These are phyloP conservation scores for Raffaelea albimanens DNA, from an alignment of 2,329 filamentous ascomycete species.

Conservation along the genomic window DNA sequence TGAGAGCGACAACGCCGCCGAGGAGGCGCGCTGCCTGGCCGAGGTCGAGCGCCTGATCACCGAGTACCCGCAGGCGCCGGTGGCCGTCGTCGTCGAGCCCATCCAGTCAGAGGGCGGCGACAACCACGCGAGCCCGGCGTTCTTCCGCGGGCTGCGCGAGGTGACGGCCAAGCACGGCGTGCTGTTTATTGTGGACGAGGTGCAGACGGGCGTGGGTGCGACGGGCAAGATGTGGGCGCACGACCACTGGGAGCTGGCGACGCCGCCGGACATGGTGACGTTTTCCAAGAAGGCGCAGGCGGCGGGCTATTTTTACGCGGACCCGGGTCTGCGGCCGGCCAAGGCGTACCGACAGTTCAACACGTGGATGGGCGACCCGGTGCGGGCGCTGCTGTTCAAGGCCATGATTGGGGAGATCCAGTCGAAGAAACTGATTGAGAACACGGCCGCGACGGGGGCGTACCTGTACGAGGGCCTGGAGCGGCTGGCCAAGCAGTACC, in stretches of 20 bases:
- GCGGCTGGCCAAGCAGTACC: slow-evolving; percentile 59
- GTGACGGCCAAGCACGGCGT: slow-evolving; percentile 69
- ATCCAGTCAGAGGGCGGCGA: slow-evolving; percentile 91
- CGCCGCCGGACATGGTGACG: slow-evolving; percentile 85
- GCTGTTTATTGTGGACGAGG: slow-evolving; percentile 86
- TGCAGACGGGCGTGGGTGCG: slow-evolving; percentile 86
- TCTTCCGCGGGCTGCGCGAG: slow-evolving; percentile 76
- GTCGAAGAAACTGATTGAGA: slow-evolving; percentile 63
- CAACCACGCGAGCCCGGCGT: slow-evolving; percentile 81
- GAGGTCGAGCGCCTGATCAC: slow-evolving; percentile 77
- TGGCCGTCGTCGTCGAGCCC: slow-evolving; percentile 78
- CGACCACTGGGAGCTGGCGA: slow-evolving; percentile 78
- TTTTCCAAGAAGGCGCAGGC: slow-evolving; percentile 95
- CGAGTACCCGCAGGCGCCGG: slow-evolving; percentile 69
- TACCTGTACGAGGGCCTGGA: slow-evolving; percentile 68
- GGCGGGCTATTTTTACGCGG: slow-evolving; percentile 83
- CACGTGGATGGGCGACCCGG: slow-evolving; percentile 94
- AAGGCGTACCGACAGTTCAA: slow-evolving; percentile 96
- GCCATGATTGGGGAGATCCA: slow-evolving; percentile 75
- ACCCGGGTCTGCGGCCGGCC: slow-evolving; percentile 72
- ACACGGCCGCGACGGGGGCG: slow-evolving; percentile 68
- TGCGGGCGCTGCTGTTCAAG: slow-evolving; percentile 74
- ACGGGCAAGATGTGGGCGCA: slow-evolving; percentile 96
- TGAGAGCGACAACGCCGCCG: slow-evolving; percentile 68
- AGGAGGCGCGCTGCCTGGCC: slow-evolving; percentile 71